A percentile compares a stretch with the other conserved stretches of the same genome.
Evolutionary conservation across 2,329 filamentous ascomycete genomes (phyloP).

Genomic region (Pleoardoris graminearum): DNA sequence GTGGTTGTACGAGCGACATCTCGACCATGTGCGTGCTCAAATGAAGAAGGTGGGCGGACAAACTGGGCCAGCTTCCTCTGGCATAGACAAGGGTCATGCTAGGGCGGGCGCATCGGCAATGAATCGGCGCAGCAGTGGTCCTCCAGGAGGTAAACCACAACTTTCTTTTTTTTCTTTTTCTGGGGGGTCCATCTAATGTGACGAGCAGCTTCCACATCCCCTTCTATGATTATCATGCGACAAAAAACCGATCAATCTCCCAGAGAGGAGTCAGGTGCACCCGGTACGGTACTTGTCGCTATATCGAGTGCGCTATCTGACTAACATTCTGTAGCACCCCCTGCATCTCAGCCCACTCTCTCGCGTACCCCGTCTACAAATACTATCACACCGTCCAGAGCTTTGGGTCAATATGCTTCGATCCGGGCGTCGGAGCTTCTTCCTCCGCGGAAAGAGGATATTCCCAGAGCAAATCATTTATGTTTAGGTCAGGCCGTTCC

Average conservation of each 20-base stretch:
- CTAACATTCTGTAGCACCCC: conserved; percentile 21
- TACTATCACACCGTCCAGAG: conserved; percentile 50
- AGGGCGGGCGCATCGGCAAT: conserved; percentile 51
- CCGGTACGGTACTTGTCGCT: conserved; percentile 37
- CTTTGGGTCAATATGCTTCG: conserved; percentile 27
- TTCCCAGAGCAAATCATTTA: conserved; percentile 3
- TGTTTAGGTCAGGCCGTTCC: background rate
- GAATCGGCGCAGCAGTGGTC: conserved; percentile 56
- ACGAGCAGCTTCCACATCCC: conserved; percentile 45
- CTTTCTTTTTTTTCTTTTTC: too few species aligned
- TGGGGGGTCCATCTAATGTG: background rate
- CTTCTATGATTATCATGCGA: conserved; percentile 62
- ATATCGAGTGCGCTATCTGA: conserved; percentile 6
- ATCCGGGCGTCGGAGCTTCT: conserved; percentile 31
- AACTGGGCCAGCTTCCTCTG: conserved; percentile 61
- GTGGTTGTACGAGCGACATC: conserved; percentile 89
- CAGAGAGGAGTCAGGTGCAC: conserved; percentile 51
- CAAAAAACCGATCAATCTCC: conserved; percentile 59
- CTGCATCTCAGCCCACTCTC: conserved; percentile 21
- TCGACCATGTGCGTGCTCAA: conserved; percentile 86
- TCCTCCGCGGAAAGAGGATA: background rate
- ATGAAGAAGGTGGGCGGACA: conserved; percentile 74
- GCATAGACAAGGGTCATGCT: conserved; percentile 48
- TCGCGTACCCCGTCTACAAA: conserved; percentile 55
- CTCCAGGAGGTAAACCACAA: conserved; percentile 40